phyloP scores from a whole-genome alignment of 1,284 basidiomycete species.

The Sanghuangporus weigelae region DNA sequence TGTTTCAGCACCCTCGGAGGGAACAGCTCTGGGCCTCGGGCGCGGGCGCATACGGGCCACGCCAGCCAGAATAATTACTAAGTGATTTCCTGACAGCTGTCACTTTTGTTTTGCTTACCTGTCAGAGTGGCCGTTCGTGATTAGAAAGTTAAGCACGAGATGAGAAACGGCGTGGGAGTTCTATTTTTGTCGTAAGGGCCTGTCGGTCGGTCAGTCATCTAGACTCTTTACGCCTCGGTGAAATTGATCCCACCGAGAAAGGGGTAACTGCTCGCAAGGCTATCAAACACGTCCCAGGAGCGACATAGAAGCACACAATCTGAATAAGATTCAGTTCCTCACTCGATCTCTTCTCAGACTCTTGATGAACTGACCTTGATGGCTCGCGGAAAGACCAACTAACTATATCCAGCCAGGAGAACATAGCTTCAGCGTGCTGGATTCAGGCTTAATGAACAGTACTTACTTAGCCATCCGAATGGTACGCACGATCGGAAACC shows the following conservation, averaged over 20 bases:
- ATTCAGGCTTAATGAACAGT: not conserved
- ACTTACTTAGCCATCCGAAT: not conserved
- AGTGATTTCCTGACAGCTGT: not conserved
- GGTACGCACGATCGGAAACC: not conserved
- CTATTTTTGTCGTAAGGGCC: not conserved
- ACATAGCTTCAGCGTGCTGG: not conserved
- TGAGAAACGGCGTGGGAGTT: not conserved
- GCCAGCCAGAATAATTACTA: no score
- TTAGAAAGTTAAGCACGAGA: not conserved
- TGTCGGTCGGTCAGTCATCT: not conserved
- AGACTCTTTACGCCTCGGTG: not conserved
- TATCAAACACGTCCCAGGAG: not conserved
- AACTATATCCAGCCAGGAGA: not conserved
- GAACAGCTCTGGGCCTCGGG: not conserved
- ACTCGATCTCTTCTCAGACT: not conserved
- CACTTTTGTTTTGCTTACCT: not conserved
- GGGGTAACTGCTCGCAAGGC: not conserved
- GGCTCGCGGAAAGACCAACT: not conserved
- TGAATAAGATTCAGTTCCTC: not conserved
- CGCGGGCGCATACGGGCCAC: no score
- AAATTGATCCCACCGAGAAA: not conserved
- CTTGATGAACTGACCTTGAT: not conserved
- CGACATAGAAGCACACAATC: not conserved
- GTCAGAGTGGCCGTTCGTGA: not conserved
- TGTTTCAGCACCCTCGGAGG: not conserved